Evolutionary conservation across 768 basidiomycete species (phyloP).

Genomic region (Suillus cothurnatus): DNA sequence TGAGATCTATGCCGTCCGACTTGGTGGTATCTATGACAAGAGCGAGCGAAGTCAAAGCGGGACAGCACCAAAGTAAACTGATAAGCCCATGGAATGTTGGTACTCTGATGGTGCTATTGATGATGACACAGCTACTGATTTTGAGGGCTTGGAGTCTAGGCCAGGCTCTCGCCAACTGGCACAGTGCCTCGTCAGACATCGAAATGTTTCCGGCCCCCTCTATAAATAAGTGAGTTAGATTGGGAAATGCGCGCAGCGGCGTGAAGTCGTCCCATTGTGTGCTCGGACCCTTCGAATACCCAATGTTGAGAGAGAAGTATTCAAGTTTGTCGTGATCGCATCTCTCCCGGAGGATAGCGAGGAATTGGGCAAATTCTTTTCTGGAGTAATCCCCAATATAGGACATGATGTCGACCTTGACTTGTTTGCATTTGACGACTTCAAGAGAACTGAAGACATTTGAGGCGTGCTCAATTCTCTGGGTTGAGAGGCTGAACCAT

Average conservation of each 20-base stretch:
- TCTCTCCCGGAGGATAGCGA: not conserved
- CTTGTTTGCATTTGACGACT: not conserved
- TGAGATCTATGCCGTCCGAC: not conserved
- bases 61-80: conserved; percentile 17
- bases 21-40: conserved; percentile 24
- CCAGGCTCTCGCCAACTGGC: conserved; percentile 23
- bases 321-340: not conserved
- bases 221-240: not conserved
- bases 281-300: too few species aligned
- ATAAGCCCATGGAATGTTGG: conserved; percentile 23
- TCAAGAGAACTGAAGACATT: not conserved
- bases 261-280: not conserved
- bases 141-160: conserved; percentile 22
- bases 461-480: not conserved
- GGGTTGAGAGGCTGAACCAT: not conserved
- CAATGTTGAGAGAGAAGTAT: not conserved
- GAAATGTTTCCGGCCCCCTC: conserved; percentile 15
- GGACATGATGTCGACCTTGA: not conserved
- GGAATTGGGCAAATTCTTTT: too few species aligned
- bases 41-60: conserved; percentile 17
- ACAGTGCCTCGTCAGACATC: conserved; percentile 20
- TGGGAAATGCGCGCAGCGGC: not conserved
- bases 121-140: conserved; percentile 15
- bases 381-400: too few species aligned
- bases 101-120: conserved; percentile 10